A percentile compares a stretch with the other conserved stretches of the same genome.
phyloP scores from a whole-genome alignment of 2,329 filamentous ascomycete species.

The Rhinocladiella similis region DNA sequence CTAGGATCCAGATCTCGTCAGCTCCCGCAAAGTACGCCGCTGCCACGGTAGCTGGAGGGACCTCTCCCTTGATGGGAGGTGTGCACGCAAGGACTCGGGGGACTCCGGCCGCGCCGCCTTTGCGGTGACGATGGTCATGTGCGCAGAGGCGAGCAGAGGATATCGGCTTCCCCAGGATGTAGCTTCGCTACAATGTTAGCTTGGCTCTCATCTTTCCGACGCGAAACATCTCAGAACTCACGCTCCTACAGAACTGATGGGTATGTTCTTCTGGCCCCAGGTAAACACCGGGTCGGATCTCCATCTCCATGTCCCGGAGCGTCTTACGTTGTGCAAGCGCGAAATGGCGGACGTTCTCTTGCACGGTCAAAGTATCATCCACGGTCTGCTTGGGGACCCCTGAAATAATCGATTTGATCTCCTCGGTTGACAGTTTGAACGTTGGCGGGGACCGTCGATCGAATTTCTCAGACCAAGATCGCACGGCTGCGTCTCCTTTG shows the following conservation, averaged over 20 bases:
- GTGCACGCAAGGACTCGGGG: constrained; percentile 53
- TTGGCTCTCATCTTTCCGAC: no score
- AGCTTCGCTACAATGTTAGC: no score
- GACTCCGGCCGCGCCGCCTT: constrained; percentile 57
- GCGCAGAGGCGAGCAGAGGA: constrained; percentile 53
- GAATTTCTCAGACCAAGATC: constrained; percentile 53
- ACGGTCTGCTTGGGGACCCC: constrained; percentile 50
- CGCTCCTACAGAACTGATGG: constrained; percentile 45
- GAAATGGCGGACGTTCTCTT: constrained; percentile 52
- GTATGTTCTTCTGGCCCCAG: constrained; percentile 53
- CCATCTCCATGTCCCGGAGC: constrained; percentile 53
- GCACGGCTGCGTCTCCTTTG: constrained; percentile 52
- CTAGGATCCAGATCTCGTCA: constrained; percentile 53
- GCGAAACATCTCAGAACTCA: no score
- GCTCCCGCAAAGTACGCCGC: constrained; percentile 53
- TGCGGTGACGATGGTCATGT: constrained; percentile 58
- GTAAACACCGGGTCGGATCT: constrained; percentile 52
- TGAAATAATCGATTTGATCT: constrained; percentile 50
- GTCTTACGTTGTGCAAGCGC: constrained; percentile 49
- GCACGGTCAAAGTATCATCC: constrained; percentile 54
- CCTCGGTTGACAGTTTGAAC: constrained; percentile 48
- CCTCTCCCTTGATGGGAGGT: constrained; percentile 50
- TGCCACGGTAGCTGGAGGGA: constrained; percentile 52
- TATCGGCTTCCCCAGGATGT: constrained; percentile 56
- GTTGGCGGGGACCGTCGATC: constrained; percentile 54